Conservation (phyloP, 805 yeast genomes). For the Ogataea parapolymorpha region DNA sequence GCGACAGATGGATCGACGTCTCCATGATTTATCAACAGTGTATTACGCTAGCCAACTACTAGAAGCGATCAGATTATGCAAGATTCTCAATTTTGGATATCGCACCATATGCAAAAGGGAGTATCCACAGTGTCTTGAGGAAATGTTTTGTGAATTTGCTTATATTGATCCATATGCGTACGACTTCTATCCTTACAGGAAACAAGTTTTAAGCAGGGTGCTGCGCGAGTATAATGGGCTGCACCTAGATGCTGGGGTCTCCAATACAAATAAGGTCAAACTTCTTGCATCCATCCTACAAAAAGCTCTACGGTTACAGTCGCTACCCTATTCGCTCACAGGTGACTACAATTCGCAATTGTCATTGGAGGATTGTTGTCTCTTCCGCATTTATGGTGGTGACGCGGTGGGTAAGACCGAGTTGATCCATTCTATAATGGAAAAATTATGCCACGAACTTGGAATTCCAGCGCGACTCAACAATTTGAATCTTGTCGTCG, state of each 20-base stretch:
- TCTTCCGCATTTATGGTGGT: slow-evolving; percentile 14
- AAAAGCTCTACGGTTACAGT: slow-evolving; percentile 7
- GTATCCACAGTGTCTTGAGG: slow-evolving; percentile 15
- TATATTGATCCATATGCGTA: slow-evolving; percentile 24
- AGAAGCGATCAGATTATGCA: slow-evolving; percentile 14
- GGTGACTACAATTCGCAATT: background rate
- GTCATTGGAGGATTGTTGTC: slow-evolving; percentile 6
- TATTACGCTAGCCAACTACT: slow-evolving; percentile 21
- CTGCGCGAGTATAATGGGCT: slow-evolving; percentile 3
- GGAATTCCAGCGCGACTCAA: slow-evolving; percentile 5
- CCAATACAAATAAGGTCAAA: slow-evolving; percentile 4
- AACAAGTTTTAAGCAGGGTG: slow-evolving; percentile 5
- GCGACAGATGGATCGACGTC: slow-evolving; percentile 7
- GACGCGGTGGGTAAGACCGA: slow-evolving; percentile 6
- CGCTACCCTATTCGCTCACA: slow-evolving; percentile 1
- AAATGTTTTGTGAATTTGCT: slow-evolving; percentile 14
- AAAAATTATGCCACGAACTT: slow-evolving; percentile 6
- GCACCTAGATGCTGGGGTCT: slow-evolving; percentile 3
- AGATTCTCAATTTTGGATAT: slow-evolving; percentile 5
- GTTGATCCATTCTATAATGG: slow-evolving; percentile 8
- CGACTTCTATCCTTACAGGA: slow-evolving; percentile 17
- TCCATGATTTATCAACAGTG: slow-evolving; percentile 11
- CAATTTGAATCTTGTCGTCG: slow-evolving; percentile 2
- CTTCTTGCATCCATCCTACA: background rate
- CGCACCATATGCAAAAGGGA: background rate